Conservation (phyloP, 164 flowering plant species). For the Vitis riparia region DNA sequence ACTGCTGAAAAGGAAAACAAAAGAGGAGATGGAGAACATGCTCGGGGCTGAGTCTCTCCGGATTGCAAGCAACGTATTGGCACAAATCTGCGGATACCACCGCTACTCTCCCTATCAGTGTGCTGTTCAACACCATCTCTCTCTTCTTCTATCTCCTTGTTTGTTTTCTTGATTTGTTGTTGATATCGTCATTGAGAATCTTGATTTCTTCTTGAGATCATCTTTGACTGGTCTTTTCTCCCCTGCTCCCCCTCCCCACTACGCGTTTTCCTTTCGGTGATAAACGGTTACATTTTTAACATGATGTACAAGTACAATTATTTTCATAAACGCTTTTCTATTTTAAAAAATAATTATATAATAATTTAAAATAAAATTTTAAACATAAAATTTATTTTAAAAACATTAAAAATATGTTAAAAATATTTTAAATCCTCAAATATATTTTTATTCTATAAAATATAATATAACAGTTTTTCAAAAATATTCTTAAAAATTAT, state of each 20-base stretch:
- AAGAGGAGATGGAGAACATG: conserved; percentile 68
- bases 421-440: too few species aligned
- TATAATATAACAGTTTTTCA: fast-evolving
- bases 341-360: too few species aligned
- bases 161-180: neutral
- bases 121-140: conserved; percentile 74
- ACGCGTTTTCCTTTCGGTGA: too few species aligned
- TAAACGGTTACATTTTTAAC: too few species aligned
- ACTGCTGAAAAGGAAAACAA: conserved; percentile 69
- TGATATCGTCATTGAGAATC: neutral
- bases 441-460: too few species aligned
- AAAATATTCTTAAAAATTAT: too few species aligned
- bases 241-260: too few species aligned
- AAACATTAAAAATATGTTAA: too few species aligned
- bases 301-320: too few species aligned
- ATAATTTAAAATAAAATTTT: too few species aligned
- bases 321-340: too few species aligned
- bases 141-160: conserved; percentile 1
- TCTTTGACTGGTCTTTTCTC: neutral
- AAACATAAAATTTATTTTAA: too few species aligned
- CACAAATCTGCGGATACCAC: conserved; percentile 64
- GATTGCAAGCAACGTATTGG: conserved; percentile 87
- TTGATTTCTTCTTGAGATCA: neutral
- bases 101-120: conserved; percentile 52
- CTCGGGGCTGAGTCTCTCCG: conserved; percentile 56